phyloP scores from a whole-genome alignment of 306 rosid species.

The Cotoneaster glaucophyllus region DNA sequence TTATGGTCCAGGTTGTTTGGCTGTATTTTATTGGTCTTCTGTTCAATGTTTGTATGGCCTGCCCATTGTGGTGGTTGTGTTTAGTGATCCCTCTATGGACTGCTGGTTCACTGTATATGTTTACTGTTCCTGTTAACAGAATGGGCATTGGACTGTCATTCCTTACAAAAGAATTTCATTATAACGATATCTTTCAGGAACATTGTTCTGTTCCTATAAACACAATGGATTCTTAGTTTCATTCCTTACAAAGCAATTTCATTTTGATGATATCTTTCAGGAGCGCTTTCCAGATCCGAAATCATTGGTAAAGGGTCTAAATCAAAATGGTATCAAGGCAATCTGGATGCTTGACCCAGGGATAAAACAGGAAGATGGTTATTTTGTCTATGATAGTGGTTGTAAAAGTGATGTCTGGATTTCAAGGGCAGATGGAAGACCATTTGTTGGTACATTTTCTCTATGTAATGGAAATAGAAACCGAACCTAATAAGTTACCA shows the following conservation, averaged over 20 bases:
- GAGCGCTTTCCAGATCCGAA: conserved; percentile 67
- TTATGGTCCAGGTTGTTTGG: too few relatives aligned
- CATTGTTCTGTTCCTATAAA: conserved; percentile 4
- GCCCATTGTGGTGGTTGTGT: too few relatives aligned
- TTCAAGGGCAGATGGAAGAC: conserved; percentile 60
- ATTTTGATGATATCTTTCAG: conserved; percentile 40
- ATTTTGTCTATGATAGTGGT: conserved; percentile 72
- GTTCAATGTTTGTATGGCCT: too few relatives aligned
- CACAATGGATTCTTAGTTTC: neutral
- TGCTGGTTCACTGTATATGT: neutral
- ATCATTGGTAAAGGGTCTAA: conserved; percentile 55
- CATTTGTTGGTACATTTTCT: conserved; percentile 51
- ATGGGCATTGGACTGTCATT: neutral
- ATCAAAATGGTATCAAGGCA: conserved; percentile 70
- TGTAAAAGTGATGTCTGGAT: conserved; percentile 69
- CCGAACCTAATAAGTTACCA: neutral
- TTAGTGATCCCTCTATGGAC: too few relatives aligned
- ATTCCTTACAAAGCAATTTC: conserved; percentile 6
- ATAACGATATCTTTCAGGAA: conserved; percentile 45
- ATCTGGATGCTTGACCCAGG: conserved; percentile 98
- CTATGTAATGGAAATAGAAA: neutral
- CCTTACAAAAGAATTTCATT: conserved; percentile 12
- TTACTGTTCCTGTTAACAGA: neutral
- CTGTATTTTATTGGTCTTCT: too few relatives aligned
- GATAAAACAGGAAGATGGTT: conserved; percentile 75